Conservation (phyloP, 768 basidiomycete species). For the Trametes gibbosa region DNA sequence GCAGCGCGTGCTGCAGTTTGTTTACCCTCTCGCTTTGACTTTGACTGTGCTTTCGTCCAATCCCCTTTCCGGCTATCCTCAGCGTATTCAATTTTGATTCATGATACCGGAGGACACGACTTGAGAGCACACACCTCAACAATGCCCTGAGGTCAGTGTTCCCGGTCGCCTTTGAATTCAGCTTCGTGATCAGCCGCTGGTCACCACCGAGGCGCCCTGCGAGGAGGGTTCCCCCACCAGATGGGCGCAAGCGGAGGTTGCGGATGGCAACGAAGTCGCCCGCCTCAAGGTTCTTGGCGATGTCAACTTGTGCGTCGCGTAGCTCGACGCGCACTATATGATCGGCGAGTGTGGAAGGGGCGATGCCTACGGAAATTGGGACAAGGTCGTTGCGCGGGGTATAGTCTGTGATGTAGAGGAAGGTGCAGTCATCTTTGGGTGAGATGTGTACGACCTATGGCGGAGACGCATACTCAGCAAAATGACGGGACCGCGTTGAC, state of each 20-base stretch:
- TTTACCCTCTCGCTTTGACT: conserved; percentile 9
- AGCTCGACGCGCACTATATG: conserved; percentile 52
- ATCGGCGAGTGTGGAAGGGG: conserved; percentile 43
- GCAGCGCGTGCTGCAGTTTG: conserved; percentile 1
- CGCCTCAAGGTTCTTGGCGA: conserved; percentile 35
- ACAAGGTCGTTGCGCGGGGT: conserved; percentile 47
- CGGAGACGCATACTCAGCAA: background rate
- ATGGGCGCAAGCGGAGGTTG: conserved; percentile 49
- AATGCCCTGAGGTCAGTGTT: conserved; percentile 43
- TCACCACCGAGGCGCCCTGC: conserved; percentile 48
- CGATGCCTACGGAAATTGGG: conserved; percentile 27
- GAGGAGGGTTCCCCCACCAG: conserved; percentile 29
- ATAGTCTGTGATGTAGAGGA: conserved; percentile 66
- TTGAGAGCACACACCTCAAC: conserved; percentile 35
- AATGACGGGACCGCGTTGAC: background rate
- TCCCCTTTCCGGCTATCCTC: conserved; percentile 33
- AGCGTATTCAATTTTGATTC: background rate
- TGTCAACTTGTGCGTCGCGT: conserved; percentile 44
- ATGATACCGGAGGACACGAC: background rate
- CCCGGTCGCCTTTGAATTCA: conserved; percentile 37
- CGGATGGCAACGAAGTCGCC: conserved; percentile 48
- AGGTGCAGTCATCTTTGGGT: conserved; percentile 33
- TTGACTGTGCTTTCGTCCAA: conserved; percentile 27
- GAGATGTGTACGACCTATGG: conserved; percentile 47
- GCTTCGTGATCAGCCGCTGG: conserved; percentile 42